These are phyloP conservation scores for Mikania micrantha DNA, from an alignment of 129 eudicot species.

Conservation along the genomic window DNA sequence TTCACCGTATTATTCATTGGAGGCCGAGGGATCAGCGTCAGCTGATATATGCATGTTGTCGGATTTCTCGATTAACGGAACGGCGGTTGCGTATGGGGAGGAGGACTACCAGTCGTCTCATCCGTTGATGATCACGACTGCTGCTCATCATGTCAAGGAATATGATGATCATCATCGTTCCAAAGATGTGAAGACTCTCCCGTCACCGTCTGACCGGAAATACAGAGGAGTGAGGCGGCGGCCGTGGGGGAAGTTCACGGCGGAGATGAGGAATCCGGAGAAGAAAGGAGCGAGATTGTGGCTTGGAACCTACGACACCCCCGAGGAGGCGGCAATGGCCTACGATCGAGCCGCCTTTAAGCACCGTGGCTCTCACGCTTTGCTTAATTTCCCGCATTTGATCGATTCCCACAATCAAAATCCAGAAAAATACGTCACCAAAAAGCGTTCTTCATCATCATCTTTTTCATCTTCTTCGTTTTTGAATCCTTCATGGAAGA, in stretches of 20 bases:
- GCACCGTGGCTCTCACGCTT: slow-evolving; percentile 20
- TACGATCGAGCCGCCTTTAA: slow-evolving; percentile 22
- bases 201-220: neutral
- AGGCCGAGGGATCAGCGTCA: too few relatives aligned
- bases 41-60: too few relatives aligned
- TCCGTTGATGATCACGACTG: too few relatives aligned
- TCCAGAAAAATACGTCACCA: neutral
- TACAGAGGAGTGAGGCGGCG: slow-evolving; percentile 22
- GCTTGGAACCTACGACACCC: slow-evolving; percentile 20
- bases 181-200: neutral
- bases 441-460: slow-evolving; percentile 1
- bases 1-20: too few relatives aligned
- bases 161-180: too few relatives aligned
- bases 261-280: slow-evolving; percentile 19
- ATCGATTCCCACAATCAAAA: slow-evolving; percentile 10
- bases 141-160: neutral
- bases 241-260: slow-evolving; percentile 23
- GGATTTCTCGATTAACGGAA: too few relatives aligned
- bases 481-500: neutral
- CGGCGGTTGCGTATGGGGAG: too few relatives aligned
- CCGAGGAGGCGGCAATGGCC: slow-evolving; percentile 20
- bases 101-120: neutral
- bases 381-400: slow-evolving; percentile 23
- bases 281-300: slow-evolving; percentile 19
- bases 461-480: neutral